Evolutionary conservation across 306 rosid genomes (phyloP), one percentile per base, ranked within the genome.

Genomic region (Vigna nakashimae): DNA sequence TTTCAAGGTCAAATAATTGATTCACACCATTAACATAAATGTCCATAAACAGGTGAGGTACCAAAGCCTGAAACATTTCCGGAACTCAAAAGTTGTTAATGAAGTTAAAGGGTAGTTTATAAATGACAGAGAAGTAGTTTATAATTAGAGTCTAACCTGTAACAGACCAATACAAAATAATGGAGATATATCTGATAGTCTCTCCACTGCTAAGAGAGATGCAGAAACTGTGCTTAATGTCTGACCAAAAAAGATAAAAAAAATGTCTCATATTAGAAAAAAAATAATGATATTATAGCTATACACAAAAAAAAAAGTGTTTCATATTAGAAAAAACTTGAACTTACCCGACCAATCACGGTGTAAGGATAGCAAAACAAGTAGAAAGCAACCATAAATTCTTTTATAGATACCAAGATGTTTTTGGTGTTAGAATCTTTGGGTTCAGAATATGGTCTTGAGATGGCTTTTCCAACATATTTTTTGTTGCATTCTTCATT

Each of bases 341-440:
- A 64, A 85, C 98, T 86, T 80, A 89, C 89, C 88, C 65, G 88
- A 79, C 83, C 91, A 63, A 89, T 73, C 68, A 89, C 86, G 76
- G 96, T 82, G 83, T 90, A 91, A 9, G 98, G 98, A 85, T 91
- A 77, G 46, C 94, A 89, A 84, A 92, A 90, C 87, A 85, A 71
- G 67, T 87, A 88, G 71, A 92, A 7, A 32, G 46, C 43, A 62
- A 0, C 43, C 0, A 34, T 32, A 20, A 62, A 62, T 0, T 1
- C 7, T 82, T 46, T 86, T 20, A 65, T 2, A 20, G 88, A 40
- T 34, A 16, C 55, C 80, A 76, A 63, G 71, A 74, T 32, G 56
- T 28, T 83, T 77, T 84, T 80, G 5, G 81, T 12, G 68, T 75
- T 74, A 79, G 66, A 77, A 60, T 81, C 77, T 56, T 22, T 83